Conservation (phyloP, 2,329 filamentous ascomycete species). For the Neofusicoccum cordaticola region DNA sequence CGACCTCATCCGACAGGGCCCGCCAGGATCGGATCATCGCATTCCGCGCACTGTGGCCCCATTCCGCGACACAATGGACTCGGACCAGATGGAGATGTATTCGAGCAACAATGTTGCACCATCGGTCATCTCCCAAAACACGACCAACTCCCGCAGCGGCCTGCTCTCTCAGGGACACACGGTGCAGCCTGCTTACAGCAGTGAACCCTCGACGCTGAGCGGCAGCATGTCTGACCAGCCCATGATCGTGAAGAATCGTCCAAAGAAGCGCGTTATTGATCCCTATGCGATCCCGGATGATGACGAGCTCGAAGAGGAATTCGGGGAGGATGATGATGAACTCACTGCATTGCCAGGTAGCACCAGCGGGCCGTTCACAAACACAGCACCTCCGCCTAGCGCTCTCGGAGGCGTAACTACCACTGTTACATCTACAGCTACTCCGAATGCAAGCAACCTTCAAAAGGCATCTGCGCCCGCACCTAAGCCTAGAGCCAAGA, state of each 20-base stretch:
- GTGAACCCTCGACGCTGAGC: constrained; percentile 32
- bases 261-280: constrained; percentile 69
- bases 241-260: constrained; percentile 30
- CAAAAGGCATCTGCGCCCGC: constrained; percentile 18
- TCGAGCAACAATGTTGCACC: constrained; percentile 22
- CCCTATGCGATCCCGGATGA: constrained; percentile 83
- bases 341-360: constrained; percentile 43
- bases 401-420: constrained; percentile 24
- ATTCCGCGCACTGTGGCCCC: constrained; percentile 82
- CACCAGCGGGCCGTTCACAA: neutral
- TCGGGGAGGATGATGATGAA: constrained; percentile 55
- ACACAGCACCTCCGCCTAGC: constrained; percentile 28
- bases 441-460: constrained; percentile 17
- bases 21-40: constrained; percentile 65
- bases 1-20: constrained; percentile 90
- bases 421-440: neutral
- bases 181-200: constrained; percentile 37
- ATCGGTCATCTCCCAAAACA: constrained; percentile 40
- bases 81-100: constrained; percentile 58
- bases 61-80: constrained; percentile 82
- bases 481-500: constrained; percentile 25
- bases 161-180: constrained; percentile 48
- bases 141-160: constrained; percentile 70
- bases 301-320: constrained; percentile 27
- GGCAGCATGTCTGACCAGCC: constrained; percentile 4